Evolutionary conservation across 2,329 filamentous ascomycete genomes (phyloP).

Genomic region (Endocalyx cinctus): DNA sequence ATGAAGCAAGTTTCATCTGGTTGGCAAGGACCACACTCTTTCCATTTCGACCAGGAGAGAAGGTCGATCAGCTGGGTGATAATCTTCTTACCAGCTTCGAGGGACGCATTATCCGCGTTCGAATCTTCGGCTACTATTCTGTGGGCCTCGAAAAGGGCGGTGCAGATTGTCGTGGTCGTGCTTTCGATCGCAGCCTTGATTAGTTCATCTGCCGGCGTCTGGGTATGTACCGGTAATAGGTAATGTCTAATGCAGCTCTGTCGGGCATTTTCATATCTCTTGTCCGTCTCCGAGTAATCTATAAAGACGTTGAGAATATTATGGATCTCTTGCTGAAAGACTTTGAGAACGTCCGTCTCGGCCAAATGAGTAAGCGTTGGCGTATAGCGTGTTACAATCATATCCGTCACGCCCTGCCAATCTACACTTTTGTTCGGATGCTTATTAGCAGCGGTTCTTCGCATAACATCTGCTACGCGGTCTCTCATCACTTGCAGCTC

Average conservation of each 20-base stretch:
- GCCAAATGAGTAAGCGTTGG: conserved; percentile 44
- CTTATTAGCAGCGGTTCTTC: conserved; percentile 25
- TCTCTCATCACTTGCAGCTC: conserved; percentile 32
- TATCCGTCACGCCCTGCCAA: conserved; percentile 66
- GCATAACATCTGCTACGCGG: conserved; percentile 38
- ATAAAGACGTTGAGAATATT: conserved; percentile 37
- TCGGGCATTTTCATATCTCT: conserved; percentile 29
- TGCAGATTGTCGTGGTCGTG: conserved; percentile 14
- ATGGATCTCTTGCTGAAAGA: conserved; percentile 33
- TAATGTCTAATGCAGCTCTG: conserved; percentile 44
- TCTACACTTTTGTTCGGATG: conserved; percentile 35
- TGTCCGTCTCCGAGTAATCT: conserved; percentile 32
- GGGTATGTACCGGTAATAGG: conserved; percentile 27
- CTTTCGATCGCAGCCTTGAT: conserved; percentile 38
- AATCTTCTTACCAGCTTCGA: conserved; percentile 6
- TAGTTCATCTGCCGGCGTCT: conserved; percentile 38
- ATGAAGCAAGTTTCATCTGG: conserved; percentile 31
- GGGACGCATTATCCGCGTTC: conserved; percentile 5
- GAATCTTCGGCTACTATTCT: conserved; percentile 17
- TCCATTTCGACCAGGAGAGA: conserved; percentile 32
- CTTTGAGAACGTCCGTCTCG: conserved; percentile 18
- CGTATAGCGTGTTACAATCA: conserved; percentile 60
- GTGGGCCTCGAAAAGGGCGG: conserved; percentile 24
- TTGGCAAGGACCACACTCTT: conserved; percentile 27
- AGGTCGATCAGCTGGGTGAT: conserved; percentile 19